A percentile compares a stretch with the other conserved stretches of the same genome.
These are phyloP conservation scores for Ceriops tagal DNA, from an alignment of 345 rosid species.

Conservation along the genomic window DNA sequence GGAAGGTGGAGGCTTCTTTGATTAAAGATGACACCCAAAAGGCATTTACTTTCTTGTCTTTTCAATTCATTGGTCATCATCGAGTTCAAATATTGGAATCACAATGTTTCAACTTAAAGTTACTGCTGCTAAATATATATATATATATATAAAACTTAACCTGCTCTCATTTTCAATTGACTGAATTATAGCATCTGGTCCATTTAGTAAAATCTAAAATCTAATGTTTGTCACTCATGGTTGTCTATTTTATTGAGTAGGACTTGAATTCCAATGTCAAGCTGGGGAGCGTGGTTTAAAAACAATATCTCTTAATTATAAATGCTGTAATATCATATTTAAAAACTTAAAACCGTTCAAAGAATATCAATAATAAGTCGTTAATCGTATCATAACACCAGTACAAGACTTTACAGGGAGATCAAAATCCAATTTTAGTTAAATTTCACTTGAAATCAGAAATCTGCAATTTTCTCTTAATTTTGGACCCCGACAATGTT, in stretches of 20 bases:
- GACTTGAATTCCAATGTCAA: too few relatives aligned
- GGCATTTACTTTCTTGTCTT: slow-evolving; percentile 26
- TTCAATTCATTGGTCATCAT: slow-evolving; percentile 24
- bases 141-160: background rate
- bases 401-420: too few relatives aligned
- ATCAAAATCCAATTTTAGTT: too few relatives aligned
- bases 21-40: slow-evolving; percentile 31
- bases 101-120: slow-evolving; percentile 42
- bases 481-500: background rate
- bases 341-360: too few relatives aligned
- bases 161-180: slow-evolving; percentile 21
- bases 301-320: too few relatives aligned
- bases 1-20: slow-evolving; percentile 19
- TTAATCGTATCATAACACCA: too few relatives aligned
- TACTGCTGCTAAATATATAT: slow-evolving; percentile 15
- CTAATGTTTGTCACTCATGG: background rate
- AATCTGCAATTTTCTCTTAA: background rate
- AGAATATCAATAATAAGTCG: too few relatives aligned
- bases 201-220: background rate
- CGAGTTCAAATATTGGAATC: slow-evolving; percentile 37
- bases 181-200: background rate
- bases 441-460: background rate
- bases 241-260: too few relatives aligned
- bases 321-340: too few relatives aligned
- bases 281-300: too few relatives aligned